Base-by-base conservation (phyloP, 2,329 filamentous ascomycete species). In the Sarocladium oryzae region DNA sequence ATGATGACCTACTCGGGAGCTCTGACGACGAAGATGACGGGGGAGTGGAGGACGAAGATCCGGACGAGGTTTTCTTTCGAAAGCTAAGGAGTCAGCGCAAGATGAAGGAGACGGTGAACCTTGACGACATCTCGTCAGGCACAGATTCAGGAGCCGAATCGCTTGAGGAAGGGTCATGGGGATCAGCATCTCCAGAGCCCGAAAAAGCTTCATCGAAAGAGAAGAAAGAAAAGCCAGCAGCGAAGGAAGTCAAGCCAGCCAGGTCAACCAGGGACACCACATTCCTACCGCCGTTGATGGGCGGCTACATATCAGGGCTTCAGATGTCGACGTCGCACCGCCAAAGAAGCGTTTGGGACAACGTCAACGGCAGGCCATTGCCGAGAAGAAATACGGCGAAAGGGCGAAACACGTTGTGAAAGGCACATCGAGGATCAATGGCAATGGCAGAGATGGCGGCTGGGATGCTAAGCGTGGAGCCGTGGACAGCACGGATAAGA, bases 231-330 rank as follows among this genome's bases (percentile, higher is more conserved):
- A 53, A 54, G 7, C 21, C 57, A n/a, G 54, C 57, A 20, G 64
- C 60, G 30, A 45, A 52, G 9, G 52, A 50, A 52, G 49, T 32
- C 18, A 56, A 37, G 26, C 55, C 61, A 11, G 63, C 30, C n/a
- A n/a, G n/a, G n/a, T n/a, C n/a, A n/a, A n/a, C n/a, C 4, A 36
- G 63, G 8, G 68, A 68, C 51, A 80, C 86, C 0, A 79, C 79
- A 0, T 89, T 90, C 63, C 70, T 93, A 2, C 88, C 88, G 0
- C 82, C 84, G 1, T 77, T 93, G 15, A 88, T 89, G 77, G 85
- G 83, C 18, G 86, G 86, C 52, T 95, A 92, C 69, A 79, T 88
- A 59, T 89, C 86, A 2, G 87, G 86, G 79, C 78, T 6, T 86
- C 84, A 0, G 84, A 87, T 56, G 71, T 88, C 20, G 86, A 89